A percentile compares a stretch with the other conserved stretches of the same genome.
Evolutionary conservation across 164 flowering plant genomes (phyloP).

Genomic region (Umbellularia californica): DNA sequence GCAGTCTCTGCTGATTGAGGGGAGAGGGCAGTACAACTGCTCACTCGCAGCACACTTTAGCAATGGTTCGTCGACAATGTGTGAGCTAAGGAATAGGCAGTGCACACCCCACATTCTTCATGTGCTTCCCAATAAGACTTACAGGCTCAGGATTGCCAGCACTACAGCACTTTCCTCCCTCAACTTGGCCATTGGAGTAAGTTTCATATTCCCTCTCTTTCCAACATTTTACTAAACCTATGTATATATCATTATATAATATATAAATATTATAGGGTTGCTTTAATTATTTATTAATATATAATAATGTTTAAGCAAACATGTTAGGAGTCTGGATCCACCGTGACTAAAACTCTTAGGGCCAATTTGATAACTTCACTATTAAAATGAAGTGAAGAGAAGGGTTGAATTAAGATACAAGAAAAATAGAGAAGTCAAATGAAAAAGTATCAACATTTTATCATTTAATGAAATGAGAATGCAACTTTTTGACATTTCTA

Average conservation of each 20-base stretch:
- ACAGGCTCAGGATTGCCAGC: conserved; percentile 81
- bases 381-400: too few relatives aligned
- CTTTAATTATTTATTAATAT: too few relatives aligned
- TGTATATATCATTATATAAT: not conserved
- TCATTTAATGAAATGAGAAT: too few relatives aligned
- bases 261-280: too few relatives aligned
- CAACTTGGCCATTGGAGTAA: conserved; percentile 76
- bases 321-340: too few relatives aligned
- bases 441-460: too few relatives aligned
- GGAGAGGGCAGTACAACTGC: conserved; percentile 80
- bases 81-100: conserved; percentile 40
- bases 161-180: conserved; percentile 73
- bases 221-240: not conserved
- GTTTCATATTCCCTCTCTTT: not conserved
- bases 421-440: too few relatives aligned
- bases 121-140: conserved; percentile 72
- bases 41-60: conserved; percentile 56
- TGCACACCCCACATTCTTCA: conserved; percentile 57
- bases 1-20: conserved; percentile 70
- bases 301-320: too few relatives aligned
- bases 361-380: too few relatives aligned
- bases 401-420: too few relatives aligned
- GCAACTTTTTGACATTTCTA: too few relatives aligned
- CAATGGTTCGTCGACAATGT: conserved; percentile 27
- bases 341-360: too few relatives aligned